Evolutionary conservation across 2,329 filamentous ascomycete genomes (phyloP).

Genomic region (Hyphodiscus sp.): DNA sequence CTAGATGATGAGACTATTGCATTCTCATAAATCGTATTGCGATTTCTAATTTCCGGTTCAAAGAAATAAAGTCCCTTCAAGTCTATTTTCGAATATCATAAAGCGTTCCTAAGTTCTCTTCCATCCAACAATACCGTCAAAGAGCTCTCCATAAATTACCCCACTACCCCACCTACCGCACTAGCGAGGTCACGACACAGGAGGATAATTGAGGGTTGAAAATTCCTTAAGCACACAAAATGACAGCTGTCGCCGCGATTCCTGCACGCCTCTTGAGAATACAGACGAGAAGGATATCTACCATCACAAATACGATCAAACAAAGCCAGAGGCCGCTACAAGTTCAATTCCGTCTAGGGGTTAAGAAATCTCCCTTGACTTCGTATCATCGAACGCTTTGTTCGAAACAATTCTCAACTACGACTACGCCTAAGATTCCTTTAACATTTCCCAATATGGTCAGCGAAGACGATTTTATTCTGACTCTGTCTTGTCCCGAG

Average conservation of each 20-base stretch:
- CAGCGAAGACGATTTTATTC: neutral
- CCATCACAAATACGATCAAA: neutral
- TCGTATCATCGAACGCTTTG: neutral
- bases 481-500: neutral
- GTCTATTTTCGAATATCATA: too few species aligned
- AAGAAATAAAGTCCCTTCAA: too few species aligned
- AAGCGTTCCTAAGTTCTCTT: too few species aligned
- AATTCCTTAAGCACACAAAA: neutral
- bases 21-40: too few species aligned
- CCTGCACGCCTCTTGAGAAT: neutral
- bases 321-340: neutral
- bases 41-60: too few species aligned
- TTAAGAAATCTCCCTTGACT: neutral
- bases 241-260: neutral
- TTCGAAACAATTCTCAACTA: neutral
- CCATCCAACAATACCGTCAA: too few species aligned
- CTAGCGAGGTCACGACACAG: neutral
- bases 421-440: neutral
- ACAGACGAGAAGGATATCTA: neutral
- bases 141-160: neutral
- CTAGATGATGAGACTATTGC: too few species aligned
- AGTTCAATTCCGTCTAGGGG: neutral
- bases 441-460: neutral
- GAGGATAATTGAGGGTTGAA: neutral
- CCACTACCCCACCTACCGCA: neutral